Base-by-base conservation (phyloP, 2,329 filamentous ascomycete genomes). In the Colletotrichum scovillei region DNA sequence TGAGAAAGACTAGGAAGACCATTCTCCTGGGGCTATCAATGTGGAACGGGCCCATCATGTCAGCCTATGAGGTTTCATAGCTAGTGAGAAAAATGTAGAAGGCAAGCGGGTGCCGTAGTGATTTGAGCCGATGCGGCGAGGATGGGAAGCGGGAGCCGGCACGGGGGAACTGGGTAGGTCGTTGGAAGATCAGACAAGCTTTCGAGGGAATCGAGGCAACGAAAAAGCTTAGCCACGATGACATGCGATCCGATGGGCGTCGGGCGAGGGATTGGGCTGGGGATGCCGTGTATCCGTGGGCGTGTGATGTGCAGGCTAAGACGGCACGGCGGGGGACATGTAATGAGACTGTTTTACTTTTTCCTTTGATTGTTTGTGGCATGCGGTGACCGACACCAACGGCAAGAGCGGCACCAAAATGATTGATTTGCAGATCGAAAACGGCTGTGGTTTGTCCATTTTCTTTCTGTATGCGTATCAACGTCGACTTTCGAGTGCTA, bases 181-280 rank as follows among this genome's bases (percentile, higher is more conserved):
- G 67, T 67, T 62, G 71, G 52, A 57, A 62, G 55, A 66, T 65
- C 71, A 73, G 71, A 73, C 71, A 73, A 73, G 71, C 71, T 71
- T 73, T 42, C 14, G 14, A 42, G 38, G 38, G 38, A 42, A 42
- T 42, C 67, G 71, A 66, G 60, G 67, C 67, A 71, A 70, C 56
- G 52, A 73, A 71, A 56, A 73, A 73, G 71, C 71, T 73, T 73
- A 71, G 71, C 71, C 35, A 38, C 38, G 46, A 70, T 73, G 71
- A 60, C 60, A 60, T 14, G 16, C 60, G 67, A 65, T 72, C 53
- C 56, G 67, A 65, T 49, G 70, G 32, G 22, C 28, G 46, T 22
- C 66, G 26, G 56, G 55, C 24, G 24, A 63, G 58, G 42, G 22
- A 49, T 52, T 35, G 67, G 42, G 53, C 35, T 52, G 46, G 38